Conservation (phyloP, 108 stramenopile species). For the Fragilariopsis cylindrus region DNA sequence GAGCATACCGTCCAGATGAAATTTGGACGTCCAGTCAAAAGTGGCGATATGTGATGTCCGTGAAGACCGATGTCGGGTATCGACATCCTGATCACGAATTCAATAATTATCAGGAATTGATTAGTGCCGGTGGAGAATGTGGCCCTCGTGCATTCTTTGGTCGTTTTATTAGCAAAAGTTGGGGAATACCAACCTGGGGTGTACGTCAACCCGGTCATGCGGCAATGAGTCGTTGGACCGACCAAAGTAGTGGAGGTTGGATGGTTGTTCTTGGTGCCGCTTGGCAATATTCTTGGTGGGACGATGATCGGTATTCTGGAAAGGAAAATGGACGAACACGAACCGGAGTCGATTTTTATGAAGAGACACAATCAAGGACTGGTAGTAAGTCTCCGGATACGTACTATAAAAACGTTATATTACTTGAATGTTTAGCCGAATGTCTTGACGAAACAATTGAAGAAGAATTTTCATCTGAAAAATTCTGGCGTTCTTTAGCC, state of each 20-base stretch:
- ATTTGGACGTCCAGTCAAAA: constrained; percentile 13
- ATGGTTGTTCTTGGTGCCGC: constrained; percentile 34
- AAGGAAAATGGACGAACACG: neutral
- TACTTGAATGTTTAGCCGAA: constrained; percentile 42
- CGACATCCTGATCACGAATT: constrained; percentile 36
- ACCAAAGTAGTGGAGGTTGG: constrained; percentile 30
- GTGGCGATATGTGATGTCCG: constrained; percentile 44
- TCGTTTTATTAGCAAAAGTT: constrained; percentile 50
- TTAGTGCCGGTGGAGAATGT: constrained; percentile 57
- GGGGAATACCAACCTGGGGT: constrained; percentile 58
- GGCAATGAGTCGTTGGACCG: constrained; percentile 40
- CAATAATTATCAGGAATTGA: constrained; percentile 32
- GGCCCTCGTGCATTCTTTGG: constrained; percentile 67
- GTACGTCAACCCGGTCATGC: constrained; percentile 53
- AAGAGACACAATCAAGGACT: constrained; percentile 34
- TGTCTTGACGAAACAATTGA: constrained; percentile 33
- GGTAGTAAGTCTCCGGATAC: neutral
- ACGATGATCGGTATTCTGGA: constrained; percentile 19
- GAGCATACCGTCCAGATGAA: constrained; percentile 50
- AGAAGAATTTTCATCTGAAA: constrained; percentile 18
- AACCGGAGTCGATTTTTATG: constrained; percentile 35
- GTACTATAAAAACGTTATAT: constrained; percentile 22
- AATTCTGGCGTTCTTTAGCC: constrained; percentile 38
- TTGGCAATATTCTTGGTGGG: constrained; percentile 31
- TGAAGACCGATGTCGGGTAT: constrained; percentile 52